Evolutionary conservation across 345 rosid genomes (phyloP).

Genomic region (Conringia planisiliqua): DNA sequence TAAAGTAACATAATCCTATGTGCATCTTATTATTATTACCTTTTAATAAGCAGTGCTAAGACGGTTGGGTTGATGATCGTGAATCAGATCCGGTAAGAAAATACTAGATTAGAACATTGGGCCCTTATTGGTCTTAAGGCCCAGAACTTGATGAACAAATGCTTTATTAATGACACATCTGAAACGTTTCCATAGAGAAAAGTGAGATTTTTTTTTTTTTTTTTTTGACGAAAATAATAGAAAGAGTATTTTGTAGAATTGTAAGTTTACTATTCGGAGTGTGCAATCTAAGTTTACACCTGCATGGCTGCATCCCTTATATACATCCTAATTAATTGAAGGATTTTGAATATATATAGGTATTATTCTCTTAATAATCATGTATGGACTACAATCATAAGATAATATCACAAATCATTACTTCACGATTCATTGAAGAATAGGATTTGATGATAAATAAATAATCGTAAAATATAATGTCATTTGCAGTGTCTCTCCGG

Average conservation of each 20-base stretch:
- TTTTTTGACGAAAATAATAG: no score
- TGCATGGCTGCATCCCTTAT: background rate
- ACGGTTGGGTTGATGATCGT: background rate
- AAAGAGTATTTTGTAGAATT: no score
- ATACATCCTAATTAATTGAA: background rate
- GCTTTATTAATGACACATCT: background rate
- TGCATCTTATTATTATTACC: background rate
- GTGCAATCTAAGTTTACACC: background rate
- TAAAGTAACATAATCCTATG: background rate
- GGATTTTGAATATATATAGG: background rate
- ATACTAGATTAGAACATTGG: background rate
- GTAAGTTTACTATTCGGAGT: background rate
- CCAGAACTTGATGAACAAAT: background rate
- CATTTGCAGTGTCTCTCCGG: constrained; percentile 7
- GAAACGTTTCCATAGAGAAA: background rate
- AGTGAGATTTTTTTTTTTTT: background rate
- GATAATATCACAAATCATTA: background rate
- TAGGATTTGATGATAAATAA: background rate
- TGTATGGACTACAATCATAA: background rate
- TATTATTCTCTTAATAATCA: background rate
- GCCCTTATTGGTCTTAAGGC: background rate
- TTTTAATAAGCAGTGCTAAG: background rate
- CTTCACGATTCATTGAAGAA: background rate
- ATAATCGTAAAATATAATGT: background rate
- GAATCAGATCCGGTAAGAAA: background rate